Conservation (phyloP, 75 land plant species). For the Selaginella moellendorffii region DNA sequence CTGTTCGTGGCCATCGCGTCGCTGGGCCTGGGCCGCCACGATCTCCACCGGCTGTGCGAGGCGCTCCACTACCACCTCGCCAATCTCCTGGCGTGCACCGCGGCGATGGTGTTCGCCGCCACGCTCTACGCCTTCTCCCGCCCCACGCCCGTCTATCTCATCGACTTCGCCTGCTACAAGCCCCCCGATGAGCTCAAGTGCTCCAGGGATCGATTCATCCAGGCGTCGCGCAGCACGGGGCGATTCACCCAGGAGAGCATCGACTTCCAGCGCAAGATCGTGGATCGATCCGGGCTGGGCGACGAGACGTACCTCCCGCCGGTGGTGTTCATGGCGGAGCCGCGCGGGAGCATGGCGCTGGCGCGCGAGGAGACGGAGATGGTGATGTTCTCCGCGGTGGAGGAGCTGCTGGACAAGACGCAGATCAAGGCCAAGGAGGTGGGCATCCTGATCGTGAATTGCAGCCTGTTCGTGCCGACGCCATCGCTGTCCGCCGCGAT, state of each 20-base stretch:
- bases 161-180: conserved; percentile 47
- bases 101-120: conserved; percentile 11
- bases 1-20: not conserved
- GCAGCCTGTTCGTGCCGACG: conserved; percentile 26
- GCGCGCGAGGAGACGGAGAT: conserved; percentile 11
- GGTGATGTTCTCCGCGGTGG: conserved; percentile 12
- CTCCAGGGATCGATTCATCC: conserved; percentile 13
- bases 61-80: not conserved
- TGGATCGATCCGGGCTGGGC: conserved; percentile 26
- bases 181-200: conserved; percentile 31
- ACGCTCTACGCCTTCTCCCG: conserved; percentile 12
- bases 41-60: not conserved
- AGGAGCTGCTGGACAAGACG: conserved; percentile 15
- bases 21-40: not conserved
- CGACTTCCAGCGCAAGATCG: conserved; percentile 27
- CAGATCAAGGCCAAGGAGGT: conserved; percentile 17
- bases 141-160: conserved; percentile 33
- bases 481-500: conserved; percentile 42
- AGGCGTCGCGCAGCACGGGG: not conserved
- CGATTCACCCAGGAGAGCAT: conserved; percentile 4
- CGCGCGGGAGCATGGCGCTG: conserved; percentile 9
- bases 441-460: conserved; percentile 44
- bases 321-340: not conserved
- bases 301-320: conserved; percentile 16
- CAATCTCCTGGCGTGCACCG: not conserved